Evolutionary conservation across 2,329 filamentous ascomycete species (phyloP).

Genomic region (Podosphaera fusca): DNA sequence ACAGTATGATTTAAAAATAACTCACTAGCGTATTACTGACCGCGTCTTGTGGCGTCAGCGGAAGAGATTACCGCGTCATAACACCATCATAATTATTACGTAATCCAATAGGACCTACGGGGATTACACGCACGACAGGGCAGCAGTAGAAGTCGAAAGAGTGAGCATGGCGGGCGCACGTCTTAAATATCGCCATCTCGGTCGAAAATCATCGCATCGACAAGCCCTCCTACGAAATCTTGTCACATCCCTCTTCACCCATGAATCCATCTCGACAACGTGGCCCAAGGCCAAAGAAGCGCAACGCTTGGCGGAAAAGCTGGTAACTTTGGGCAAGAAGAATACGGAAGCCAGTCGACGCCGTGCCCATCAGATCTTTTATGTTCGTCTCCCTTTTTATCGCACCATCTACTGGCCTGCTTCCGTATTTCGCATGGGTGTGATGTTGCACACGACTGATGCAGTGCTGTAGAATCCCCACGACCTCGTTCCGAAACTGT

Average conservation of each 20-base stretch:
- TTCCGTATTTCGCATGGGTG: not conserved
- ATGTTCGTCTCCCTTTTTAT: conserved; percentile 32
- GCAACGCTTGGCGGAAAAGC: conserved; percentile 76
- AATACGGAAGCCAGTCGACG: conserved; percentile 63
- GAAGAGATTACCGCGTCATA: not conserved
- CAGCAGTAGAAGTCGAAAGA: not conserved
- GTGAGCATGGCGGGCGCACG: conserved; percentile 56
- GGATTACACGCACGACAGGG: not conserved
- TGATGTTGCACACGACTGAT: not conserved
- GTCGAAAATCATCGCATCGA: conserved; percentile 66
- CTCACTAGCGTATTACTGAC: not conserved
- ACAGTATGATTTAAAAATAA: not conserved
- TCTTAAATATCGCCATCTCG: conserved; percentile 73
- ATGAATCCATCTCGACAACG: conserved; percentile 86
- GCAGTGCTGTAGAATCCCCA: conserved; percentile 33
- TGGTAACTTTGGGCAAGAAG: conserved; percentile 83
- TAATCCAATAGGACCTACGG: not conserved
- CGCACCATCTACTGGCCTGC: not conserved
- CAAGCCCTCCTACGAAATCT: conserved; percentile 86
- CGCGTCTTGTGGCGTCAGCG: not conserved
- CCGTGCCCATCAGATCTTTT: conserved; percentile 62
- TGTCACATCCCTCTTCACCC: conserved; percentile 78
- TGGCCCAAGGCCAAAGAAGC: conserved; percentile 95
- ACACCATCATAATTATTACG: not conserved
- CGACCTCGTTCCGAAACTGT: conserved; percentile 60